These are phyloP conservation scores for Lizonia empirigonia DNA, from an alignment of 2,329 filamentous ascomycete species.

Conservation along the genomic window DNA sequence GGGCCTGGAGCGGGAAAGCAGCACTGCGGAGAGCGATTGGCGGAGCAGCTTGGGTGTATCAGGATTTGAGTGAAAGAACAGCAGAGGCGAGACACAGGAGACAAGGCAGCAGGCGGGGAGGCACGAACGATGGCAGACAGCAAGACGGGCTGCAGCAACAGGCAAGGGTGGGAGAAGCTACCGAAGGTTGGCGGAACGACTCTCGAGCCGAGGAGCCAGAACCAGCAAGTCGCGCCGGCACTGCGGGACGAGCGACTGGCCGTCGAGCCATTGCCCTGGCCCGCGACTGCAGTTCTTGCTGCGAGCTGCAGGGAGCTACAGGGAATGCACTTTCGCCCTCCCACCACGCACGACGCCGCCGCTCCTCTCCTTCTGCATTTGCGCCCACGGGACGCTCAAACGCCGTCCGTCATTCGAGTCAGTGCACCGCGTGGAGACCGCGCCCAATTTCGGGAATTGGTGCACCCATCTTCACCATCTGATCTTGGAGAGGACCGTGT, in stretches of 20 bases:
- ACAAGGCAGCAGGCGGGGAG: slow-evolving; percentile 15
- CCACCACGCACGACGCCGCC: background rate
- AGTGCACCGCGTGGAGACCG: slow-evolving; percentile 15
- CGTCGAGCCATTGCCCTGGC: slow-evolving; percentile 1
- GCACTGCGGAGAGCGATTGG: background rate
- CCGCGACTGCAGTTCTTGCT: background rate
- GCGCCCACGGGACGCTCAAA: slow-evolving; percentile 2
- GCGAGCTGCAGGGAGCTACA: slow-evolving; percentile 3
- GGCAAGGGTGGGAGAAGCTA: slow-evolving; percentile 6
- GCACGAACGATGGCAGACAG: slow-evolving; percentile 10
- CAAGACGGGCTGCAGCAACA: slow-evolving; percentile 13
- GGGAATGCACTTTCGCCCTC: background rate
- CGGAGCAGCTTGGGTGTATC: slow-evolving; percentile 6
- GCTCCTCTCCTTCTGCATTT: slow-evolving; percentile 1
- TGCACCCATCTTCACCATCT: no score
- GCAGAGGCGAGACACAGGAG: slow-evolving; percentile 4
- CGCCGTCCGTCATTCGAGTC: slow-evolving; percentile 8
- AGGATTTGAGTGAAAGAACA: slow-evolving; percentile 7
- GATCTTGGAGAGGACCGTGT: no score
- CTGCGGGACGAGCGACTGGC: slow-evolving; percentile 3
- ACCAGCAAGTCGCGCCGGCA: slow-evolving; percentile 22
- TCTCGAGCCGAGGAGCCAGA: no score
- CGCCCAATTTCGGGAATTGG: slow-evolving; percentile 9
- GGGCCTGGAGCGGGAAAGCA: background rate
- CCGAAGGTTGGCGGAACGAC: slow-evolving; percentile 15